Evolutionary conservation across 2,329 filamentous ascomycete genomes (phyloP).

Genomic region (Cladophialophora immunda): DNA sequence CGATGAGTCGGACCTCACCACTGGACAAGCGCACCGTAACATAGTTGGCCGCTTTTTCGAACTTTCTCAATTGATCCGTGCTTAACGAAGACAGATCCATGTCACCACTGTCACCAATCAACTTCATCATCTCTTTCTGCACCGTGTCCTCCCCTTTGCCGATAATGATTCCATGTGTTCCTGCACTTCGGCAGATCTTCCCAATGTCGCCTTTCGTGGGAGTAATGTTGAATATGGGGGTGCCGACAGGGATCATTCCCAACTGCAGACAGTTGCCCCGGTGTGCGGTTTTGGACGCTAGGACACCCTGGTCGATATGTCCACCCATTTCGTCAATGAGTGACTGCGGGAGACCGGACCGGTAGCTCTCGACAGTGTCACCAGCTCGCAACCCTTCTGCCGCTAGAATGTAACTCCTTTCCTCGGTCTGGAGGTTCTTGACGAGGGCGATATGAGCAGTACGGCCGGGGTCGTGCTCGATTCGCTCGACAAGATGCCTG

Average conservation of each 20-base stretch:
- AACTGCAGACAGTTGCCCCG: conserved; percentile 94
- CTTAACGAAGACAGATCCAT: conserved; percentile 47
- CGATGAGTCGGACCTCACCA: conserved; percentile 88
- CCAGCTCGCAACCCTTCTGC: conserved; percentile 92
- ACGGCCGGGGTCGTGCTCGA: conserved; percentile 94
- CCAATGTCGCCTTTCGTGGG: conserved; percentile 72
- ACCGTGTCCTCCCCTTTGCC: conserved; percentile 81
- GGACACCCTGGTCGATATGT: conserved; percentile 89
- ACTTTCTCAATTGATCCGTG: conserved; percentile 50
- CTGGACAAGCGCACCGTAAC: conserved; percentile 89
- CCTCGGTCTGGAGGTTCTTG: conserved; percentile 75
- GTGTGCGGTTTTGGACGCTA: conserved; percentile 93
- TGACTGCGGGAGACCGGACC: conserved; percentile 85
- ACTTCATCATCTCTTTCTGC: conserved; percentile 43
- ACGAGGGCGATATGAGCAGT: conserved; percentile 92
- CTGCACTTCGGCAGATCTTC: conserved; percentile 93
- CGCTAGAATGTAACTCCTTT: conserved; percentile 92
- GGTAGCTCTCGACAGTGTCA: conserved; percentile 91
- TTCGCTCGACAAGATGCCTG: conserved; percentile 86
- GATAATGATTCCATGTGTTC: conserved; percentile 87
- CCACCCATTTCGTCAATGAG: conserved; percentile 93
- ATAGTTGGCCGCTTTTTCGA: conserved; percentile 73
- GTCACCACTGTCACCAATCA: conserved; percentile 35
- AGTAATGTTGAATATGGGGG: conserved; percentile 88
- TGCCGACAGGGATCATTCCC: conserved; percentile 96